Percentiles rank a stretch among this genome's conserved stretches.
Conservation (phyloP, 1,284 basidiomycete species). For the Trichosporon ovoides region DNA sequence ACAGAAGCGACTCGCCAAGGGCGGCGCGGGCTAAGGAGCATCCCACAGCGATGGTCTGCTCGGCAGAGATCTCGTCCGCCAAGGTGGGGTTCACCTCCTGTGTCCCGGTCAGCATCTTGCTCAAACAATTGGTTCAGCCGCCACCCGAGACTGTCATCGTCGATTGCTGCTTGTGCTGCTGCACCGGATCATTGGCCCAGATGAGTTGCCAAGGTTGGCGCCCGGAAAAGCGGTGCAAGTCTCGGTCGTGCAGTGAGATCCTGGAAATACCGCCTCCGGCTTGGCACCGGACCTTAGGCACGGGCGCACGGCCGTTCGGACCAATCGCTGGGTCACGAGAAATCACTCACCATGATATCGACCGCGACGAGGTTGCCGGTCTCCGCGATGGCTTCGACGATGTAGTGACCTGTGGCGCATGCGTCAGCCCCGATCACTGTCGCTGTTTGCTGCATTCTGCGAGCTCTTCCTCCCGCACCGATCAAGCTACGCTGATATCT, state of each 20-base stretch:
- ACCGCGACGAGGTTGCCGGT: constrained; percentile 87
- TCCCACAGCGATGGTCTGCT: constrained; percentile 87
- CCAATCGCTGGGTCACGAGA: not conserved
- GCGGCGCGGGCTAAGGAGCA: constrained; percentile 88
- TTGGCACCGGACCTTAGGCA: not conserved
- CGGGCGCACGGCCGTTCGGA: not conserved
- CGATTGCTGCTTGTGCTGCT: not conserved
- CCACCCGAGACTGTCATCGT: not conserved
- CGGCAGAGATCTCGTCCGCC: constrained; percentile 60
- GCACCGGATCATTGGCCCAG: not conserved
- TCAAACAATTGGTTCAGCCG: not conserved
- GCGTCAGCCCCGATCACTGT: not conserved
- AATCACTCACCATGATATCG: constrained; percentile 72
- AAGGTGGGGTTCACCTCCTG: constrained; percentile 97
- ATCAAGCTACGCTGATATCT: too few relatives aligned
- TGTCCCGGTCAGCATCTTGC: constrained; percentile 8
- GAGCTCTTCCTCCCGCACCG: too few relatives aligned
- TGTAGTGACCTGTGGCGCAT: constrained; percentile 55
- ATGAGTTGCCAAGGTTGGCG: not conserved
- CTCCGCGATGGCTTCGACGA: constrained; percentile 89
- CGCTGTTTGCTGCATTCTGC: too few relatives aligned
- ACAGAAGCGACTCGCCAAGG: constrained; percentile 62
- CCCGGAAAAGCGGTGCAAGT: not conserved
- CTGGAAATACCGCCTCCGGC: not conserved
- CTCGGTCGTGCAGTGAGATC: not conserved